A percentile compares a stretch with the other conserved stretches of the same genome.
Evolutionary conservation across 2,329 filamentous ascomycete species (phyloP).

Genomic region (Cadophora malorum): DNA sequence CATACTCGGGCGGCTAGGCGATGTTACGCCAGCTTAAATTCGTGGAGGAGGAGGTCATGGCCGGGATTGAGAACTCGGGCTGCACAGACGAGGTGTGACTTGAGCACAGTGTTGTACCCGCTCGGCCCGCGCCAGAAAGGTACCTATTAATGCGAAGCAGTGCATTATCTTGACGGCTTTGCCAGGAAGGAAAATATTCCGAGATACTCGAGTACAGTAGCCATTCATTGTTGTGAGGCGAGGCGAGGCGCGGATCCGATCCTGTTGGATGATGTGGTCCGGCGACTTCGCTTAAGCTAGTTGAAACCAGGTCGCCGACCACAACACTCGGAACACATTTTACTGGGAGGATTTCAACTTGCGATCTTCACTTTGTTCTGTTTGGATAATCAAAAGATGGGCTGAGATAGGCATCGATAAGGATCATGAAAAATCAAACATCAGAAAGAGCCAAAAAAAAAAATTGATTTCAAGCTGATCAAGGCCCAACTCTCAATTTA

Average conservation of each 20-base stretch:
- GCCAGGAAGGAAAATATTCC: not conserved
- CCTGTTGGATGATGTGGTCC: constrained; percentile 15
- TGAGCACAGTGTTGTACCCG: constrained; percentile 12
- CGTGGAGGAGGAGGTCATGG: not conserved
- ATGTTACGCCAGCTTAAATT: not conserved
- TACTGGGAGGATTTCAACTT: not conserved
- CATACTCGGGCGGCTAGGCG: not conserved
- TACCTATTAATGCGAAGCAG: constrained; percentile 7
- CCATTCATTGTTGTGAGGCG: constrained; percentile 8
- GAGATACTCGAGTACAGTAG: not conserved
- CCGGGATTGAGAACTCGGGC: not conserved
- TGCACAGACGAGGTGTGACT: not conserved
- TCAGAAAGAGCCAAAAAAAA: not conserved
- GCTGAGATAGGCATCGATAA: not conserved
- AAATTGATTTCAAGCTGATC: not conserved
- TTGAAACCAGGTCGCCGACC: constrained; percentile 14
- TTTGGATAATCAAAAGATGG: not conserved
- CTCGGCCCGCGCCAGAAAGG: not conserved
- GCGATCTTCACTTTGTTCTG: not conserved
- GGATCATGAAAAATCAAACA: not conserved
- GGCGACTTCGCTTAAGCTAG: constrained; percentile 15
- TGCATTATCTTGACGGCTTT: constrained; percentile 5
- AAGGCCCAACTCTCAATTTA: not conserved
- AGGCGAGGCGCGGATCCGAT: not conserved
- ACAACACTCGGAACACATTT: not conserved